A percentile compares a stretch with the other conserved stretches of the same genome.
Evolutionary conservation across 257 asterid genomes (phyloP).

Genomic region (Plectranthus barbatus): DNA sequence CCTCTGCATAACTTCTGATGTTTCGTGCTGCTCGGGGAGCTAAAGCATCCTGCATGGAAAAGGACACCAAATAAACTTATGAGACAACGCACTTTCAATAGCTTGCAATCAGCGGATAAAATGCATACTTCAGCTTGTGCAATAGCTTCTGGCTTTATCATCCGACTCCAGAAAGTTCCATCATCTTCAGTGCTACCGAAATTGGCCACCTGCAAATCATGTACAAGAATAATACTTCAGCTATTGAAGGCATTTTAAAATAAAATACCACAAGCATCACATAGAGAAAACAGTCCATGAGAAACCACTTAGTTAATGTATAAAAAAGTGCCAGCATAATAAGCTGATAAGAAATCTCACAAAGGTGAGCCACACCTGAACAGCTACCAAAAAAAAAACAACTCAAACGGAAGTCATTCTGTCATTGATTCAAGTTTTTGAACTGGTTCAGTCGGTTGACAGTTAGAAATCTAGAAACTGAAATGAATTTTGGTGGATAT

Average conservation of each 20-base stretch:
- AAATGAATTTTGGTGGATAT: no score
- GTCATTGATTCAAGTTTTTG: no score
- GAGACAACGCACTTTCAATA: constrained; percentile 4
- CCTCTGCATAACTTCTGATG: constrained; percentile 86
- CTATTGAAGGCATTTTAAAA: not conserved
- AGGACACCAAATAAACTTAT: constrained; percentile 8
- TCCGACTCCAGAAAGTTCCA: constrained; percentile 97
- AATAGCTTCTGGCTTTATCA: constrained; percentile 94
- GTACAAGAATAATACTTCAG: constrained; percentile 10
- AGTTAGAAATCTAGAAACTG: no score
- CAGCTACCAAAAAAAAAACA: no score
- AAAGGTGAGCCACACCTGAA: no score
- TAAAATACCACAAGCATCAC: constrained; percentile 8
- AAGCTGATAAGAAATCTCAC: not conserved
- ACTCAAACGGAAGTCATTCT: no score
- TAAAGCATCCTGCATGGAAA: constrained; percentile 56
- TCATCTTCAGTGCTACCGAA: constrained; percentile 93
- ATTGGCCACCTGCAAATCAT: constrained; percentile 73
- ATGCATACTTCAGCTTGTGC: constrained; percentile 66
- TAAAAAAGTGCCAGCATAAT: not conserved
- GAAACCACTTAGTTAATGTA: not conserved
- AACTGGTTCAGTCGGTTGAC: no score
- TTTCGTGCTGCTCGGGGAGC: constrained; percentile 99
- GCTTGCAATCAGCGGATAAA: constrained; percentile 13
- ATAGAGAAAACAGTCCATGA: not conserved